Base-by-base conservation (phyloP, 2,329 filamentous ascomycete genomes). In the Aspergillus ibericus region DNA sequence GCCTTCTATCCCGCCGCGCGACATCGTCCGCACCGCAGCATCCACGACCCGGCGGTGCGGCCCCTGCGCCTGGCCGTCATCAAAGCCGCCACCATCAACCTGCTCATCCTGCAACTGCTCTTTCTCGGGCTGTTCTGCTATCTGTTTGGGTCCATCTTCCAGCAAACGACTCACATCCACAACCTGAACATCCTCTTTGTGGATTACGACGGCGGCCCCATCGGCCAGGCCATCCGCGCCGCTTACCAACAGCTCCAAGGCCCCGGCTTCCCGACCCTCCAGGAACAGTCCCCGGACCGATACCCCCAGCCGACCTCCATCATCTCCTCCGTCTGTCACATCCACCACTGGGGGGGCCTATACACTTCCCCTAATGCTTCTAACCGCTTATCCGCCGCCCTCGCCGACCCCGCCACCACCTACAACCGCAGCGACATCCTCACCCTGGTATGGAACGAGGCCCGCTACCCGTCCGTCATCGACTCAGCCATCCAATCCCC, bases 371-470 rank as follows among this genome's bases (percentile, higher is more conserved):
- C 65, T n/a, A 73, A 74, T 47, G 77, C 79, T 1, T 79, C 78
- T 0, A 60, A 62, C 3, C 68, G 70, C 4, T 68, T 82, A 2
- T 55, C 66, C 15, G 66, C 70, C 12, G 78, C 77, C 0, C 59
- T 81, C 5, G 58, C 67, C 4, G 73, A 73, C 3, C 70, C 72
- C 1, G 56, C 67, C 5, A 60, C 67, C 2, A 59, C 58, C 0
- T 81, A 81, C 64, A 68, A 80, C 51, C 53, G 64, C 4, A 61
- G 58, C 29, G 57, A 76, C 51, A 70, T 76, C 3, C 59, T 81
- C 2, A 73, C 71, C 7, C 75, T 76, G 40, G 67, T 80, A 56
- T 81, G 78, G 77, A 81, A 81, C 59, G 74, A 78, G 60, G 78
- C 76, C 7, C 73, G 76, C 8, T 81, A 82, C 63, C 64, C 78